These are phyloP conservation scores for Trametes polyzona DNA, from an alignment of 1,284 basidiomycete genomes.

Conservation along the genomic window DNA sequence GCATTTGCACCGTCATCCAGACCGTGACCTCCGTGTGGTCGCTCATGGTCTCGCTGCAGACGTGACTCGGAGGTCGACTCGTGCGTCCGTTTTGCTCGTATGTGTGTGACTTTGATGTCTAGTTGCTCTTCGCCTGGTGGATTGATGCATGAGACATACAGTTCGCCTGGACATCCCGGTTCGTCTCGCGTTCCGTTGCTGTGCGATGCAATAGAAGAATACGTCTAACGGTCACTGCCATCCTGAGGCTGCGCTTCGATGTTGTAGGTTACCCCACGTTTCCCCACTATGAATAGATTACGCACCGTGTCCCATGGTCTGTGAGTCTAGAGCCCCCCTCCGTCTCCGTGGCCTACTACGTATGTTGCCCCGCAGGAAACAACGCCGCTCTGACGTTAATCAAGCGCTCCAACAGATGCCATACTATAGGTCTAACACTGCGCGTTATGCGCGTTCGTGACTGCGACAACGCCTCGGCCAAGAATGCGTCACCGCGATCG, in stretches of 20 bases:
- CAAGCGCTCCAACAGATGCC: not conserved
- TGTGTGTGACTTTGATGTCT: too few relatives aligned
- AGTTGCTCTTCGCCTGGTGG: too few relatives aligned
- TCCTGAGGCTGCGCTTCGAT: not conserved
- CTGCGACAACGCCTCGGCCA: too few relatives aligned
- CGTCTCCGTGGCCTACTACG: not conserved
- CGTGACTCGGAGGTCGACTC: too few relatives aligned
- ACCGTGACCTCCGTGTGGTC: constrained; percentile 22
- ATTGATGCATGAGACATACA: too few relatives aligned
- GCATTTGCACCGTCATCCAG: constrained; percentile 23
- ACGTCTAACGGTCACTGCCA: not conserved
- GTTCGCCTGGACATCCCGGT: too few relatives aligned
- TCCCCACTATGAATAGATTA: too few relatives aligned
- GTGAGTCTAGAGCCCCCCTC: not conserved
- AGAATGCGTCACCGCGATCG: too few relatives aligned
- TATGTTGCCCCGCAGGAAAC: not conserved
- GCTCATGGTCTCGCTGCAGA: constrained; percentile 5
- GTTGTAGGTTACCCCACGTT: not conserved
- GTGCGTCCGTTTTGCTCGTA: too few relatives aligned
- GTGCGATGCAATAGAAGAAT: not conserved
- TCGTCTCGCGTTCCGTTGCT: not conserved
- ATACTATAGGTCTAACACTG: too few relatives aligned
- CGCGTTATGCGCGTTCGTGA: too few relatives aligned
- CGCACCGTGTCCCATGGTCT: too few relatives aligned
- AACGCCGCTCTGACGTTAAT: not conserved